Base-by-base conservation (phyloP, 345 rosid genomes). In the Fremontodendron californicum region DNA sequence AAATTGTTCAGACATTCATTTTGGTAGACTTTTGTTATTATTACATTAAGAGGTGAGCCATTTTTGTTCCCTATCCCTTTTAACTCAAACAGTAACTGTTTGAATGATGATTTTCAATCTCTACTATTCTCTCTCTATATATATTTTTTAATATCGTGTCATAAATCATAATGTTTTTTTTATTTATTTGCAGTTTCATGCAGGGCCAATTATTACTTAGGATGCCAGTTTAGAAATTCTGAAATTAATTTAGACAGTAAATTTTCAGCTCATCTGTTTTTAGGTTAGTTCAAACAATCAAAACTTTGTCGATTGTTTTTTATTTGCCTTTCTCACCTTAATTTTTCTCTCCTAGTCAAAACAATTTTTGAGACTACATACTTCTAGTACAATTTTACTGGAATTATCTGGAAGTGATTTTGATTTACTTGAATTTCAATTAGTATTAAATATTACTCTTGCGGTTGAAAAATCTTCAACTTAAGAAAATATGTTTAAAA, bases 1-100 rank as follows among this genome's bases (percentile, higher is more conserved):
- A 94, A 80, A n/a, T 77, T 31, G 83, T 94, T 80, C 97, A 93
- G 70, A 91, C 97, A 16, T 94, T 94, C 79, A 91, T 94, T 83
- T 84, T 94, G 76, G 90, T 92, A 0, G 97, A 94, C 75, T 94
- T 94, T 52, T 93, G 97, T 75, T 94, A 88, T 85, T 94, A 93
- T 82, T 93, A 94, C 80, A 78, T 89, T 58, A 90, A 87, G 81
- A 91, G 97, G 98, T 90, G 52, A 78, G 3, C 18, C 29, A 8
- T 68, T 8, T n/a, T 0, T 25, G 10, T 54, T 5, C n/a, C 4
- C 46, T n/a, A 4, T 4, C 12, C 6, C 45, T 5, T 25, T 7
- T 6, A 7, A 5, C 21, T 52, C 51, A 46, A 13, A 13, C 48
- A 11, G 15, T 43, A 43, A 43, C 3, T 11, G 11, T 11, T 43